Base-by-base conservation (phyloP, 2,329 filamentous ascomycete species). In the Botrytis elliptica region DNA sequence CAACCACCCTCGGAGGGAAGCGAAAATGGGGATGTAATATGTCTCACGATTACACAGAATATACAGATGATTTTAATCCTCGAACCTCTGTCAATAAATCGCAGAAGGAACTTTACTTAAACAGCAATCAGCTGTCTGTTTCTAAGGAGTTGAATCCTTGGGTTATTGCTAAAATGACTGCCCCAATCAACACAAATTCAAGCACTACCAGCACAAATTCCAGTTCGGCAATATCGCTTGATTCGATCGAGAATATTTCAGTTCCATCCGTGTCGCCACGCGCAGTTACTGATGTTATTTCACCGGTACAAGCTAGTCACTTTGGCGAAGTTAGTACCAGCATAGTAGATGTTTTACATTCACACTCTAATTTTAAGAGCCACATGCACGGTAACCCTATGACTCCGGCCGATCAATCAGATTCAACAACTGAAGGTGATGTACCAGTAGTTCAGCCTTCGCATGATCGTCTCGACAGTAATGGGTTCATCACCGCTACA, bases 21-120 rank as follows among this genome's bases (percentile, higher is more conserved):
- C 59, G 70, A 18, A 77, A 75, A 60, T 79, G 79, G 79, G 63
- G 89, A 0, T 75, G 88, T 2, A 77, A 82, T n/a, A 80, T 84
- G 29, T 89, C 89, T 68, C 83, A 84, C 49, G 76, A 76, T 1
- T 79, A 88, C 29, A 87, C 86, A 36, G 77, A 79, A 44, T 79
- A 81, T 9, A 74, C 84, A 12, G 88, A 89, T 67, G 71, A 62
- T 65, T 64, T 60, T 33, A 25, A 36, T 42, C 22, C 8, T n/a
- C 38, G 8, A 60, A 10, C 7, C 8, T 57, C 16, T 29, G 40
- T 25, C 14, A 60, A 52, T 25, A n/a, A 49, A 40, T 33, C 18
- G 18, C 49, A 49, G 40, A 55, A 40, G 18, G 40, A 49, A 60
- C 4, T 22, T 69, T 22, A 25, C n/a, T 49, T 33, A 4, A 49